Conservation (phyloP, 176 grass and related monocot species). For the Lolium rigidum region DNA sequence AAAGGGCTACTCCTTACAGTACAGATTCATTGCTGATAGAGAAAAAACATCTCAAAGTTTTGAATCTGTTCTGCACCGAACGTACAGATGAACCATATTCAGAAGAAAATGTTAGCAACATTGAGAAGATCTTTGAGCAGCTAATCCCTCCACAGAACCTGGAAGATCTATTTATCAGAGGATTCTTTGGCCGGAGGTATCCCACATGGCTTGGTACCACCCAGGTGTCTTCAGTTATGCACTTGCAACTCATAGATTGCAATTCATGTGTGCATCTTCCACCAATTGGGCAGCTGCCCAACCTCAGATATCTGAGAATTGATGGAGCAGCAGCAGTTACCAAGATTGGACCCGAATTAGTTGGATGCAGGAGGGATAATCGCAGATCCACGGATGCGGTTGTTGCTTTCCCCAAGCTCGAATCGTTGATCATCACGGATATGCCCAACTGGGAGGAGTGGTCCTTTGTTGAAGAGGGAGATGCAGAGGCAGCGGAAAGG, state of each 20-base stretch:
- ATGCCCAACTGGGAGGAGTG: constrained; percentile 56
- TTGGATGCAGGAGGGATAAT: background rate
- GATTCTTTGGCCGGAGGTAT: background rate
- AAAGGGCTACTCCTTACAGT: no score
- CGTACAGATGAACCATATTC: no score
- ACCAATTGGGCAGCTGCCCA: background rate
- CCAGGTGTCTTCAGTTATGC: background rate
- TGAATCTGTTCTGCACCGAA: no score
- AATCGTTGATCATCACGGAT: background rate
- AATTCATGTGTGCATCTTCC: background rate
- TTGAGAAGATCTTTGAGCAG: no score
- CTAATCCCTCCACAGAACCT: no score
- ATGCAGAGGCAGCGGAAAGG: background rate
- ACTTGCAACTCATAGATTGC: background rate
- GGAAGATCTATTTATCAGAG: no score
- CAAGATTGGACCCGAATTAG: background rate
- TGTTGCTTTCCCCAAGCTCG: constrained; percentile 6
- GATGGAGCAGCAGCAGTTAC: background rate
- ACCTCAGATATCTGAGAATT: background rate
- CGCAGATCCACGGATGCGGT: background rate
- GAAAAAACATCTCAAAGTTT: no score
- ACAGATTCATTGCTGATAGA: no score
- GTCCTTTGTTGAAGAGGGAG: constrained; percentile 19
- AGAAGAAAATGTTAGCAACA: no score
- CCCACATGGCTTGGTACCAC: background rate